Evolutionary conservation across 2,329 filamentous ascomycete genomes (phyloP).

Genomic region (Fusarium hainanense): DNA sequence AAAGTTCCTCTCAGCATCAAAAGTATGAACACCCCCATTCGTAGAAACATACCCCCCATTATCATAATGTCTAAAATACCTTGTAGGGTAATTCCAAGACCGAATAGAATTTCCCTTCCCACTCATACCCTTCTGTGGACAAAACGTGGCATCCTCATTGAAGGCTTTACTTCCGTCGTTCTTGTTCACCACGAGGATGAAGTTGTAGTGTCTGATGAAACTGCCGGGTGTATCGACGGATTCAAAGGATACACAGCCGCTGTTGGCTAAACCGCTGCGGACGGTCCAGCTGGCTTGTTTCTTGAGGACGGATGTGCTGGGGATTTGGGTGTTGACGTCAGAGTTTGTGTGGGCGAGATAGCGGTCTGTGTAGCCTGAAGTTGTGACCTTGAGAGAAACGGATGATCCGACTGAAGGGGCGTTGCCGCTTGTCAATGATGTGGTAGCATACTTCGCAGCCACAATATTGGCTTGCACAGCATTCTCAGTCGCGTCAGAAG

Average conservation of each 20-base stretch:
- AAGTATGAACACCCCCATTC: conserved; percentile 20
- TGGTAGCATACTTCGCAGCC: conserved; percentile 19
- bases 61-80: conserved; percentile 20
- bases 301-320: conserved; percentile 9
- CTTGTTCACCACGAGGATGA: background rate
- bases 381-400: conserved; percentile 16
- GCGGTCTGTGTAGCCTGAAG: conserved; percentile 16
- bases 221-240: conserved; percentile 23
- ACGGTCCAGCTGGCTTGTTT: conserved; percentile 27
- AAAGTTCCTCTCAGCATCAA: conserved; percentile 6
- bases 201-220: conserved; percentile 11
- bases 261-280: conserved; percentile 23
- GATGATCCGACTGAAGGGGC: conserved; percentile 14
- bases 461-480: conserved; percentile 25
- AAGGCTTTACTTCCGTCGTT: conserved; percentile 17
- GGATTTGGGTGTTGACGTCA: conserved; percentile 19
- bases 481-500: conserved; percentile 26
- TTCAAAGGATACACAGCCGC: conserved; percentile 20
- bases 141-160: conserved; percentile 24
- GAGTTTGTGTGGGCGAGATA: conserved; percentile 13
- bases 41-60: conserved; percentile 5
- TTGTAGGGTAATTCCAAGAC: conserved; percentile 29
- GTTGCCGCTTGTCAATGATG: conserved; percentile 6
- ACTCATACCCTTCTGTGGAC: conserved; percentile 19
- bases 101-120: conserved; percentile 5